phyloP scores from a whole-genome alignment of 257 asterid genomes.

The Solanum pimpinellifolium region DNA sequence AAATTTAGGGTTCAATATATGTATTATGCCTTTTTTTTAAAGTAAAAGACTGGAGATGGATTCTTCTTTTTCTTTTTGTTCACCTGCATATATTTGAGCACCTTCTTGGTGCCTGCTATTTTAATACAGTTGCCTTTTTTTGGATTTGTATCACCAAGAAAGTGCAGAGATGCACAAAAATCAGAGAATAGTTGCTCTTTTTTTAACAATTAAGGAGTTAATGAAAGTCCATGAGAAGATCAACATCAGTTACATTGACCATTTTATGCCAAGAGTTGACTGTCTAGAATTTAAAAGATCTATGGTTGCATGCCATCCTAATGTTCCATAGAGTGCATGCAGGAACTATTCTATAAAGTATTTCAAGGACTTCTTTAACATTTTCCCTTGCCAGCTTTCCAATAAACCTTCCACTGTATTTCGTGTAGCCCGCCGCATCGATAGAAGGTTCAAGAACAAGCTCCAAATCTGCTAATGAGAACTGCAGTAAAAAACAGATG shows the following conservation, averaged over 20 bases:
- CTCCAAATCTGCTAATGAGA: neutral
- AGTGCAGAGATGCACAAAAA: neutral
- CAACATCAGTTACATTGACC: neutral
- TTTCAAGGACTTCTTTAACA: neutral
- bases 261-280: neutral
- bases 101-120: neutral
- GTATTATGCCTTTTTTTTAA: neutral
- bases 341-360: neutral
- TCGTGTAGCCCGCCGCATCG: neutral
- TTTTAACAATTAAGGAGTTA: neutral
- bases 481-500: neutral
- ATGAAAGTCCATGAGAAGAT: neutral
- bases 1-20: too few species aligned
- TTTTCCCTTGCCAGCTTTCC: neutral
- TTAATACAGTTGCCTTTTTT: neutral
- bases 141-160: neutral
- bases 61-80: neutral
- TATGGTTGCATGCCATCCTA: neutral
- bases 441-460: neutral
- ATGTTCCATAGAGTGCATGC: neutral
- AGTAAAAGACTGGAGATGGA: neutral
- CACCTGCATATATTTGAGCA: neutral
- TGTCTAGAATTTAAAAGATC: neutral
- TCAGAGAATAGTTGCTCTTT: neutral
- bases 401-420: neutral